Evolutionary conservation across 2,329 filamentous ascomycete genomes (phyloP).

Genomic region (Neonectria faginata): DNA sequence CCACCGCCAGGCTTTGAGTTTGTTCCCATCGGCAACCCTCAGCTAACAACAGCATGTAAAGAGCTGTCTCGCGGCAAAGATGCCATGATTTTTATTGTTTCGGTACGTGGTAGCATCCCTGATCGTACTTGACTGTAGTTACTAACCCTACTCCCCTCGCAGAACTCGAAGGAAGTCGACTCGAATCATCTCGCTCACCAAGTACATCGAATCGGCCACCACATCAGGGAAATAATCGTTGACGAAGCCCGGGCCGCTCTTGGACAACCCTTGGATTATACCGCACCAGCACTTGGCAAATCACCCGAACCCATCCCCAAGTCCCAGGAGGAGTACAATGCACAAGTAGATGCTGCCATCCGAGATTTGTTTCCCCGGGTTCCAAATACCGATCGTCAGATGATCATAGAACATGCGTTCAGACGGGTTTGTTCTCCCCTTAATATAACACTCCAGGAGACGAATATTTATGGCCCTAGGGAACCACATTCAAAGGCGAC

Average conservation of each 20-base stretch:
- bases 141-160: constrained; percentile 26
- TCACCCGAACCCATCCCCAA: constrained; percentile 70
- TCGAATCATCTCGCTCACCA: constrained; percentile 61
- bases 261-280: constrained; percentile 44
- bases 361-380: constrained; percentile 74
- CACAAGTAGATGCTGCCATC: constrained; percentile 71
- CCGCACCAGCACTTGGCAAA: constrained; percentile 41
- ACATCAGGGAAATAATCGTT: constrained; percentile 69
- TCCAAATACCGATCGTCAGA: constrained; percentile 71
- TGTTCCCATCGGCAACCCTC: constrained; percentile 71
- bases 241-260: constrained; percentile 61
- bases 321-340: constrained; percentile 69
- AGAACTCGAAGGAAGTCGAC: constrained; percentile 49
- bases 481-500: constrained; percentile 63
- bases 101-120: constrained; percentile 57
- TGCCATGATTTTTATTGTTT: constrained; percentile 75
- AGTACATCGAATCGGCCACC: constrained; percentile 70
- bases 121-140: not conserved
- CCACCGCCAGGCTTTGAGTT: constrained; percentile 73
- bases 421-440: constrained; percentile 62
- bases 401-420: constrained; percentile 73
- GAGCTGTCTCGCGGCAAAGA: constrained; percentile 71
- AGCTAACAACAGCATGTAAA: constrained; percentile 71
- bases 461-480: constrained; percentile 52
- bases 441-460: constrained; percentile 14